Conservation (phyloP, 345 rosid genomes). For the Ceriops zippeliana region DNA sequence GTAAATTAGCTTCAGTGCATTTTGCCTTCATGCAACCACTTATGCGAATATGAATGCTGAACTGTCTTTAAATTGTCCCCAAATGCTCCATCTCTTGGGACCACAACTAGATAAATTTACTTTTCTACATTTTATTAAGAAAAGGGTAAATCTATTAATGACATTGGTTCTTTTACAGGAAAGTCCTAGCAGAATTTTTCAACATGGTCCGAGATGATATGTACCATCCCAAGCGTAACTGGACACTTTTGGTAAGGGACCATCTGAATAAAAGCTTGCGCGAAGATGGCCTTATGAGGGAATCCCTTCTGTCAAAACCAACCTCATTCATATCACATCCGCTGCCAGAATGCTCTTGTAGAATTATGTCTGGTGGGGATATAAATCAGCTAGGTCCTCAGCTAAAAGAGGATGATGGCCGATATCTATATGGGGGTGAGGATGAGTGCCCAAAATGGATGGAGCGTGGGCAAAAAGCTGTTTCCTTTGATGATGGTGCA, state of each 20-base stretch:
- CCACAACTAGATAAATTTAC: too few species aligned
- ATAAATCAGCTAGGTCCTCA: constrained; percentile 14
- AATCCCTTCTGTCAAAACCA: constrained; percentile 64
- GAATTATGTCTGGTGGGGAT: constrained; percentile 46
- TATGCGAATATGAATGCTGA: not conserved
- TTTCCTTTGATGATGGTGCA: constrained; percentile 36
- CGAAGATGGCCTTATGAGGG: constrained; percentile 69
- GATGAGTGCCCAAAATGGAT: constrained; percentile 95
- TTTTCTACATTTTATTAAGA: too few species aligned
- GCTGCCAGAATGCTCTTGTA: constrained; percentile 94
- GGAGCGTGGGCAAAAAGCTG: constrained; percentile 31
- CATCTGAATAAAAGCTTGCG: constrained; percentile 84
- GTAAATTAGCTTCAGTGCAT: not conserved
- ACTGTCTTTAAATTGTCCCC: too few species aligned
- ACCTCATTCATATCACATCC: constrained; percentile 78
- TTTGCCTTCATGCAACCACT: not conserved
- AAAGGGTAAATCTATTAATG: too few species aligned
- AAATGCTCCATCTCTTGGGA: too few species aligned
- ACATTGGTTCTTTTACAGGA: constrained; percentile 44
- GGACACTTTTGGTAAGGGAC: constrained; percentile 67
- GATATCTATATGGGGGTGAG: constrained; percentile 63
- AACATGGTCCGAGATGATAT: constrained; percentile 55
- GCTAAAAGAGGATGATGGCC: constrained; percentile 38
- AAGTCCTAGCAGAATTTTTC: constrained; percentile 54
- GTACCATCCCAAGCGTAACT: constrained; percentile 72